Evolutionary conservation across 2,329 filamentous ascomycete species (phyloP), one percentile per base, ranked within the genome.

Genomic region (Penicillium sp.): DNA sequence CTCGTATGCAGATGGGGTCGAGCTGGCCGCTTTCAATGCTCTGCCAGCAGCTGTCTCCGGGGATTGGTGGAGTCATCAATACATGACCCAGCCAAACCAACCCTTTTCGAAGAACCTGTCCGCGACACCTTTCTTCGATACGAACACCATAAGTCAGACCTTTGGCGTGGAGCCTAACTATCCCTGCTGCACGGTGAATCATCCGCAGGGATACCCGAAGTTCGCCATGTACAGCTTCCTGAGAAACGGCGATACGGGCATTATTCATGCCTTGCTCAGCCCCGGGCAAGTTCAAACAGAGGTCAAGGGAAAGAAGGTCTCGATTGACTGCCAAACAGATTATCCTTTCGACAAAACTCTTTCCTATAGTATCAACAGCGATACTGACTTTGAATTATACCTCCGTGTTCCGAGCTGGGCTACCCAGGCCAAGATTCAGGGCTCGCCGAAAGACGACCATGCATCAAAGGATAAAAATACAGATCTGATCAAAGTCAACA

Each of bases 101-200:
- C 81, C 81, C 3, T 78, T 76, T 63, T 73, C 78, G 7, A 68
- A 75, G 44, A 73, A 75, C 16, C 68, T 83, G 16, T 66, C 70
- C 7, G 64, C 53, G 37, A 71, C 70, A 7, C 79, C 77, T 0
- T 84, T 82, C 64, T 83, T 71, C 51, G 82, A 82, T 50, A 77
- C 79, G 21, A 76, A 78, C 45, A 68, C 65, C 5, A 64, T 67
- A 24, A 76, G 76, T 2, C 75, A 79, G 34, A 79, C 78, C 0
- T 84, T 80, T 61, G 81, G 81, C 1, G 68, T 83, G 13, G 81
- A 83, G 52, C 79, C 79, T 2, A 75, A 81, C 29, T 83, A 71
- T 52, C 73, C 73, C 1, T 85, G 82, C 67, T 85, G 83, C 60
- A 83, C 82, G 1, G 83, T 85, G 54, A 85, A 85, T 53, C 81